Conservation (phyloP, 2,329 filamentous ascomycete genomes). For the Pseudocercospora fuligena region DNA sequence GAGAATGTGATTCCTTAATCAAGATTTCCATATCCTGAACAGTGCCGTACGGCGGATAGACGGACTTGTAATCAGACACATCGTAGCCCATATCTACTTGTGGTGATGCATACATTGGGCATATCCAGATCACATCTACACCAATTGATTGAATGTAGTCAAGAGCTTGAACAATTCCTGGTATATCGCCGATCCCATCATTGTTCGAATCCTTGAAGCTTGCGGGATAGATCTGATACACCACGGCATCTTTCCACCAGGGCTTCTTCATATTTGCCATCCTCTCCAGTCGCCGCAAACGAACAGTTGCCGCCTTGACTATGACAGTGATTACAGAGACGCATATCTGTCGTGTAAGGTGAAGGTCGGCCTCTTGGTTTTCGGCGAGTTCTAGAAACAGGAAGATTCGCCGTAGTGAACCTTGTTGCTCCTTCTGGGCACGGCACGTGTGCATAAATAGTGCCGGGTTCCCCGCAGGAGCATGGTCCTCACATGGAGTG, state of each 20-base stretch:
- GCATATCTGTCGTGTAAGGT: not conserved
- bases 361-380: not conserved
- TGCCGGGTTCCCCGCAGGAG: not conserved
- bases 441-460: not conserved
- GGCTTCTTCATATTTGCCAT: conserved; percentile 11
- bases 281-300: not conserved
- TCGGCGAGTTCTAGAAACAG: not conserved
- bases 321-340: not conserved
- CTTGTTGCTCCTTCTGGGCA: not conserved
- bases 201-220: conserved; percentile 61
- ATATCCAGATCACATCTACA: conserved; percentile 48
- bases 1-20: conserved; percentile 47
- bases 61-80: conserved; percentile 38
- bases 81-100: conserved; percentile 61
- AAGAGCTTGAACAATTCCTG: conserved; percentile 65
- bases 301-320: not conserved
- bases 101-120: conserved; percentile 58
- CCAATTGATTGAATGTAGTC: conserved; percentile 67
- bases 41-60: conserved; percentile 40
- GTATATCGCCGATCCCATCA: conserved; percentile 66
- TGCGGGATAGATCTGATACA: conserved; percentile 61
- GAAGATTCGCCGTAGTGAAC: not conserved
- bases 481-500: conserved; percentile 5
- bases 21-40: conserved; percentile 52
- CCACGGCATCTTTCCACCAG: conserved; percentile 47